phyloP scores from a whole-genome alignment of 768 basidiomycete species.

The Mycena albidolilacea region DNA sequence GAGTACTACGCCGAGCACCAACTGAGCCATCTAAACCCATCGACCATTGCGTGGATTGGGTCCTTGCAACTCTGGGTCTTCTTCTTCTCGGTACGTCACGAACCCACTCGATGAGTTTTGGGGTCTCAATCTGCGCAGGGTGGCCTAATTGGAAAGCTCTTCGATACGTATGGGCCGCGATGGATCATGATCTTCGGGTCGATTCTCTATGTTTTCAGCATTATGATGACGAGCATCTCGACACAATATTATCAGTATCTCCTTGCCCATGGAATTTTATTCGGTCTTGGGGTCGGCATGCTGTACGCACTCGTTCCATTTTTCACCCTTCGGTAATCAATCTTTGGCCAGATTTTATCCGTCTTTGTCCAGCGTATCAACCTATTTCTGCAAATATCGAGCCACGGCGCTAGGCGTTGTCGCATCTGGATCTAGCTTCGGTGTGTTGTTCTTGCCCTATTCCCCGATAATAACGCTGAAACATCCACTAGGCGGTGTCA shows the following conservation, averaged over 20 bases:
- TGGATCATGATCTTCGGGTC: conserved; percentile 68
- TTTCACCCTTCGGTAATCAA: conserved; percentile 20
- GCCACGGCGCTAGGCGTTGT: conserved; percentile 82
- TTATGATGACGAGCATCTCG: conserved; percentile 73
- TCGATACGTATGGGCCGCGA: conserved; percentile 73
- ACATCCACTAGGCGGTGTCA: conserved; percentile 67
- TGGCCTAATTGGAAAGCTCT: conserved; percentile 70
- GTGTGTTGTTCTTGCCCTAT: conserved; percentile 47
- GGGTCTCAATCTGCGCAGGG: conserved; percentile 57
- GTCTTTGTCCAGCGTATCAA: conserved; percentile 74
- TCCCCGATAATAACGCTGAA: neutral
- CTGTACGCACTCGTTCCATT: conserved; percentile 59
- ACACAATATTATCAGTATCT: conserved; percentile 73
- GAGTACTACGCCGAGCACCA: conserved; percentile 77
- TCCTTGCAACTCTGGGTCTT: conserved; percentile 78
- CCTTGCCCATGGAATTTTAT: conserved; percentile 74
- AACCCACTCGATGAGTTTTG: neutral
- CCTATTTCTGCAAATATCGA: conserved; percentile 74
- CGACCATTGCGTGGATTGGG: conserved; percentile 80
- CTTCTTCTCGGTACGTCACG: conserved; percentile 72
- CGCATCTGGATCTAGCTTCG: conserved; percentile 77
- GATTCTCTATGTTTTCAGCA: conserved; percentile 62
- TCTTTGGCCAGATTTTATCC: conserved; percentile 73
- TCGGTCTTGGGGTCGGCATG: conserved; percentile 76
- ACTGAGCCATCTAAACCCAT: conserved; percentile 62